These are phyloP conservation scores for Prunus mira DNA, from an alignment of 306 rosid genomes.

Conservation along the genomic window DNA sequence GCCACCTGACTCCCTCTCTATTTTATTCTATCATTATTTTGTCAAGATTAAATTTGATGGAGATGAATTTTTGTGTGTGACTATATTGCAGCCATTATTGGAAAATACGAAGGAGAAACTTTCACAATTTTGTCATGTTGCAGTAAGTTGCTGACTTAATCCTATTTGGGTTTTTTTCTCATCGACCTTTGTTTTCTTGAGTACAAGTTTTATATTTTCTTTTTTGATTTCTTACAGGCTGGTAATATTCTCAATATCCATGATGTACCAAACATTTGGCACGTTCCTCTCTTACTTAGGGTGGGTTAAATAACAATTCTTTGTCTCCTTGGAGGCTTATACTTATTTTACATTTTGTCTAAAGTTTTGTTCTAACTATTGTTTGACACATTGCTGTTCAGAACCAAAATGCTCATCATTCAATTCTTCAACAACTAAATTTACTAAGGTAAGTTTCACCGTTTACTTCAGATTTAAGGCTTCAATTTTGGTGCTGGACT, in stretches of 20 bases:
- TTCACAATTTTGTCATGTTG: constrained; percentile 96
- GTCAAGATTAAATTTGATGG: background rate
- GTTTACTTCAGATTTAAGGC: constrained; percentile 1
- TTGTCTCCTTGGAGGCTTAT: constrained; percentile 24
- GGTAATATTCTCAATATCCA: constrained; percentile 89
- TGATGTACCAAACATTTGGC: constrained; percentile 99
- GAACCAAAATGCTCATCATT: constrained; percentile 88
- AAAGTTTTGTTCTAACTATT: constrained; percentile 23
- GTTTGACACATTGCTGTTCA: constrained; percentile 32
- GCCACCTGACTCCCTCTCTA: background rate
- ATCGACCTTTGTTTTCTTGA: constrained; percentile 16
- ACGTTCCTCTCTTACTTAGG: constrained; percentile 87
- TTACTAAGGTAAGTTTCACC: constrained; percentile 48
- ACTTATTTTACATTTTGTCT: constrained; percentile 16
- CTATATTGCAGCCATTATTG: constrained; percentile 72
- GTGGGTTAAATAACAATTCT: constrained; percentile 43
- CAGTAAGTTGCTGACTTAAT: constrained; percentile 59
- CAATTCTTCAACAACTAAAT: constrained; percentile 86
- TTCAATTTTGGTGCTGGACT: background rate
- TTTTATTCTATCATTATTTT: background rate
- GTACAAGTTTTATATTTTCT: constrained; percentile 27
- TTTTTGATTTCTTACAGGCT: constrained; percentile 40
- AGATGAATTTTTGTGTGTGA: background rate
- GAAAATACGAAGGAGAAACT: constrained; percentile 84
- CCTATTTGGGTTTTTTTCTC: background rate